phyloP scores from a whole-genome alignment of 768 basidiomycete species.

The Holtermannia corniformis region DNA sequence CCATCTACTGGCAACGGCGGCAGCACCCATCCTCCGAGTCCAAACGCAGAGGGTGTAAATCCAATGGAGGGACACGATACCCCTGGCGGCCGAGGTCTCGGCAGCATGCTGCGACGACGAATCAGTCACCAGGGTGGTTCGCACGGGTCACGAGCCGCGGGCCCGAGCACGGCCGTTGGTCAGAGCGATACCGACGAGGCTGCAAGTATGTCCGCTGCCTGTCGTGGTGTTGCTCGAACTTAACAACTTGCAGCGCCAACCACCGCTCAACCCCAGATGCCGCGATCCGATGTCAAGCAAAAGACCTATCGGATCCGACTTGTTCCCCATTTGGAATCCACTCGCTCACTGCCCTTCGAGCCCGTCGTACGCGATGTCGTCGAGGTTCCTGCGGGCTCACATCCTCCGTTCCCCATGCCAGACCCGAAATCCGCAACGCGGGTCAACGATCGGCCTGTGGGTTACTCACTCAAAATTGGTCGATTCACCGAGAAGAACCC shows the following conservation, averaged over 20 bases:
- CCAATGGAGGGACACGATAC: constrained; percentile 1
- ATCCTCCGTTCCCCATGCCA: constrained; percentile 11
- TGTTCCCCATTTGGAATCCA: constrained; percentile 87
- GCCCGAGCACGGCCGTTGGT: too few relatives aligned
- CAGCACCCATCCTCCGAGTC: neutral
- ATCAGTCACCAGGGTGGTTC: neutral
- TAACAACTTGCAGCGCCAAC: neutral
- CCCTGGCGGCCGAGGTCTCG: neutral
- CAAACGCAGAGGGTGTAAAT: neutral
- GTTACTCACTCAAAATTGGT: constrained; percentile 61
- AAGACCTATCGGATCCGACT: constrained; percentile 71
- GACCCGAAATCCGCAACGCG: constrained; percentile 1
- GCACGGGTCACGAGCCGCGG: neutral
- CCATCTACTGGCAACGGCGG: neutral
- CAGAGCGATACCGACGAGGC: neutral
- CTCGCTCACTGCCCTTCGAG: constrained; percentile 82
- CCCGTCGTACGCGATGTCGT: constrained; percentile 75
- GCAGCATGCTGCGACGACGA: neutral
- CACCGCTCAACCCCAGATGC: neutral
- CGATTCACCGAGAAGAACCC: constrained; percentile 76
- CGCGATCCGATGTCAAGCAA: neutral
- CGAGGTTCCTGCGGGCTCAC: constrained; percentile 14
- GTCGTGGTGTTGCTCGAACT: neutral
- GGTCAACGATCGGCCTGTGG: constrained; percentile 22
- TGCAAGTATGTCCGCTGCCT: neutral